Evolutionary conservation across 2,329 filamentous ascomycete genomes (phyloP).

Genomic region (Colletotrichum australisinense): DNA sequence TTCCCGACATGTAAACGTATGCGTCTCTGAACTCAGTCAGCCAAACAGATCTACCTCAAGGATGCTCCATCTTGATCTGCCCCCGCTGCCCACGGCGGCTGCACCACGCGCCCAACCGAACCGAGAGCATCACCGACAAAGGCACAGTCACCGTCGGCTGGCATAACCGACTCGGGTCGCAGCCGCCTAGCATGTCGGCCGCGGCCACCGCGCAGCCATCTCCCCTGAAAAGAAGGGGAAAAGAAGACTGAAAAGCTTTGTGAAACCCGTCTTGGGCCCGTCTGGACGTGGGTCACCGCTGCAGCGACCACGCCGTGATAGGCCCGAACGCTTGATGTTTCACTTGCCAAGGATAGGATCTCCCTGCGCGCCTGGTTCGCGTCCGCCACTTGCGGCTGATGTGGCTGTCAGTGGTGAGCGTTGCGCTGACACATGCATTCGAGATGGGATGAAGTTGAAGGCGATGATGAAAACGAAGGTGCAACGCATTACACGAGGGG

Average conservation of each 20-base stretch:
- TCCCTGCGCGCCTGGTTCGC: neutral
- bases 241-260: neutral
- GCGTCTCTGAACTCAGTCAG: neutral
- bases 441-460: constrained; percentile 25
- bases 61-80: neutral
- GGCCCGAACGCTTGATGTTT: constrained; percentile 29
- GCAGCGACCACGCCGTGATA: neutral
- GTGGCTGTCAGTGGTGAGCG: neutral
- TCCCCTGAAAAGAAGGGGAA: neutral
- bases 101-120: neutral
- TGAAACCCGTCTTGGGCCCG: neutral
- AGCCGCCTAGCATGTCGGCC: constrained; percentile 14
- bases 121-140: neutral
- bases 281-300: too few relatives aligned
- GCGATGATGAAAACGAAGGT: neutral
- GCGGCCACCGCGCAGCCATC: constrained; percentile 6
- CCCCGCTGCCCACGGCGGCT: neutral
- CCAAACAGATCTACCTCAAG: neutral
- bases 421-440: neutral
- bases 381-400: constrained; percentile 6
- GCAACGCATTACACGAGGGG: constrained; percentile 2
- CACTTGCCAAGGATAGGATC: constrained; percentile 21
- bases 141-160: neutral
- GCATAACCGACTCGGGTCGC: neutral
- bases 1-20: neutral